Percentiles rank a stretch among this genome's conserved stretches.
These are phyloP conservation scores for Colletotrichum falcatum DNA, from an alignment of 2,329 filamentous ascomycete species.

Conservation along the genomic window DNA sequence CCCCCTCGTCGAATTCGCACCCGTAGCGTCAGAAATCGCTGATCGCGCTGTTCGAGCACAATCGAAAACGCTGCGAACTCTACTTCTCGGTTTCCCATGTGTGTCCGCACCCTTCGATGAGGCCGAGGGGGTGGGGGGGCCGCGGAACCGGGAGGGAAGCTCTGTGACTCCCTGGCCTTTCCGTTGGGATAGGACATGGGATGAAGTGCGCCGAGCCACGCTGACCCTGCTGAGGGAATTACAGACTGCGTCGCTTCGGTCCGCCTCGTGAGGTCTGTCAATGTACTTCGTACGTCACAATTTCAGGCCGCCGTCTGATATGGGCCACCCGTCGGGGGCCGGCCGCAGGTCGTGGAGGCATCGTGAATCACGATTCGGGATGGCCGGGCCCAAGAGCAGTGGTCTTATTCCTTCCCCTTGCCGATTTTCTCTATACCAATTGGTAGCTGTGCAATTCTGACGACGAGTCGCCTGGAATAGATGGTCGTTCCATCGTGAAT, in stretches of 20 bases:
- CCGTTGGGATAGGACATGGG: slow-evolving; percentile 12
- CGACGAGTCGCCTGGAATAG: background rate
- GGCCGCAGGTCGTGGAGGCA: background rate
- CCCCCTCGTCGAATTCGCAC: background rate
- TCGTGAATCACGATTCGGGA: background rate
- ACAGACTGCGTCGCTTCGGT: background rate
- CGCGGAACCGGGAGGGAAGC: slow-evolving; percentile 16
- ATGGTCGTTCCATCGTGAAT: background rate
- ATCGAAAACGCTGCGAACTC: slow-evolving; percentile 25
- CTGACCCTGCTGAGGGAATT: slow-evolving; percentile 36
- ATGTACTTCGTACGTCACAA: slow-evolving; percentile 3
- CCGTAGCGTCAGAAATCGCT: background rate
- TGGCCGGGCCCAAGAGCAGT: background rate
- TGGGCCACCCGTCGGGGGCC: background rate
- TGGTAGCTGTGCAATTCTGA: no score
- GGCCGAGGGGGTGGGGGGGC: background rate
- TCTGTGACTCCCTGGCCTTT: slow-evolving; percentile 13
- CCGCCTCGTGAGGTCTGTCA: background rate
- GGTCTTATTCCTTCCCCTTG: background rate
- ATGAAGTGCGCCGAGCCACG: slow-evolving; percentile 13
- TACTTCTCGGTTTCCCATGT: background rate
- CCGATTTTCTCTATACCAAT: no score
- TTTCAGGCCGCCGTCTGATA: background rate
- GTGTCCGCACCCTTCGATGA: background rate
- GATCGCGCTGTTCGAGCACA: background rate